A percentile compares a stretch with the other conserved stretches of the same genome.
Evolutionary conservation across 768 basidiomycete species (phyloP).

Genomic region (Suillus hirtellus): DNA sequence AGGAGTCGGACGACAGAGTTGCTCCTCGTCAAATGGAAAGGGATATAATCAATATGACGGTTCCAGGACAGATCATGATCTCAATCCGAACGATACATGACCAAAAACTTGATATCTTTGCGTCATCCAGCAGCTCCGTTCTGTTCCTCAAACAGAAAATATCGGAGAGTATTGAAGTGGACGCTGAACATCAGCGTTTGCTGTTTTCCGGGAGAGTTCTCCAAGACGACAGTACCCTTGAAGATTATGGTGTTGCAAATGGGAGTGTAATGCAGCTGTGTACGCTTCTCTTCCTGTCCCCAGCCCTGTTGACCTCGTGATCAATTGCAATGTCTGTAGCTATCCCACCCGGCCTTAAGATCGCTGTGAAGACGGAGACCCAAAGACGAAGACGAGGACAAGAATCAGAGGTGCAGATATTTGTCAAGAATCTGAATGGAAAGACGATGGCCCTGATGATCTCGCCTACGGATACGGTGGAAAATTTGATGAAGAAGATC

Average conservation of each 20-base stretch:
- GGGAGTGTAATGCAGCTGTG: conserved; percentile 15
- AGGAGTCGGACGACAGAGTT: neutral
- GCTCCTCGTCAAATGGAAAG: conserved; percentile 2
- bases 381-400: conserved; percentile 31
- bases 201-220: conserved; percentile 52
- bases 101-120: conserved; percentile 7
- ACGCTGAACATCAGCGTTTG: conserved; percentile 37
- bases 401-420: conserved; percentile 33
- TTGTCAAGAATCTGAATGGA: conserved; percentile 43
- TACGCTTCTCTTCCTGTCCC: conserved; percentile 15
- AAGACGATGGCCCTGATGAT: conserved; percentile 52
- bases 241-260: conserved; percentile 13
- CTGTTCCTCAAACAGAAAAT: conserved; percentile 7
- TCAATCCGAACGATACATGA: conserved; percentile 7
- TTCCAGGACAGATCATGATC: conserved; percentile 9
- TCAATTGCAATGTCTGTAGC: neutral
- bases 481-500: conserved; percentile 7
- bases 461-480: conserved; percentile 18
- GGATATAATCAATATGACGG: conserved; percentile 1
- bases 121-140: conserved; percentile 1
- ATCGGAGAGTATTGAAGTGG: conserved; percentile 2
- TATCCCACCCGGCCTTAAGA: neutral
- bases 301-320: neutral
- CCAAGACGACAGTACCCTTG: conserved; percentile 48
- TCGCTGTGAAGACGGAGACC: neutral